Evolutionary conservation across 805 yeast genomes (phyloP).

Genomic region (Yarrowia yakushimensis): DNA sequence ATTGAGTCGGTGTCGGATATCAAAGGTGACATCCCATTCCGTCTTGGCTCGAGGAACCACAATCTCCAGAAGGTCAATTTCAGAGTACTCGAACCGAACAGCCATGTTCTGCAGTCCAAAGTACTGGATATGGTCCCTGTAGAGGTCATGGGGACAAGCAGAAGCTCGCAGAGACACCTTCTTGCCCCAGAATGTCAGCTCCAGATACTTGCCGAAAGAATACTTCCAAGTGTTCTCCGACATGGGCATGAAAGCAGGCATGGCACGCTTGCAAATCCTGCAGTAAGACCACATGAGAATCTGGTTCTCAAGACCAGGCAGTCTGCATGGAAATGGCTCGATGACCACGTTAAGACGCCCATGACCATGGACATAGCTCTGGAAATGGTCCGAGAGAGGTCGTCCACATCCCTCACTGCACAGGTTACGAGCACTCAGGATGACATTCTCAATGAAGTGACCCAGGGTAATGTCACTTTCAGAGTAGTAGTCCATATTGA

Average conservation of each 20-base stretch:
- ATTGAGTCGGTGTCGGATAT: constrained; percentile 64
- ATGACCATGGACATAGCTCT: constrained; percentile 83
- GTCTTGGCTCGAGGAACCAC: constrained; percentile 70
- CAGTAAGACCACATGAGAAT: constrained; percentile 92
- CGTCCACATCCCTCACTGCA: constrained; percentile 82
- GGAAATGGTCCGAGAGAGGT: constrained; percentile 64
- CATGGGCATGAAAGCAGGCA: constrained; percentile 71
- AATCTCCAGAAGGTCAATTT: constrained; percentile 73
- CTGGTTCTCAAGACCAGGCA: constrained; percentile 60
- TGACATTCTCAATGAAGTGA: constrained; percentile 75
- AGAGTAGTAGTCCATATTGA: constrained; percentile 81
- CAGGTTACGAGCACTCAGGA: constrained; percentile 57
- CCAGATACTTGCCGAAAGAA: constrained; percentile 91
- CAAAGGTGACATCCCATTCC: constrained; percentile 67
- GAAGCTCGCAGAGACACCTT: constrained; percentile 56
- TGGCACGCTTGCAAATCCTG: constrained; percentile 65
- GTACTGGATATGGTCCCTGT: constrained; percentile 75
- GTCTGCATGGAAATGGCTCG: constrained; percentile 54
- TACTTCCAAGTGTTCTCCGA: constrained; percentile 84
- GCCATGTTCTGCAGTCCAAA: constrained; percentile 78
- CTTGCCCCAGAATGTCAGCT: constrained; percentile 73
- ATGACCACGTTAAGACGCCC: constrained; percentile 77
- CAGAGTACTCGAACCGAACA: constrained; percentile 72
- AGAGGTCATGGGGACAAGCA: constrained; percentile 74
- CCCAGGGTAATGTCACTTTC: constrained; percentile 90